These are phyloP conservation scores for Sedum album DNA, from an alignment of 164 flowering plant genomes.

Conservation along the genomic window DNA sequence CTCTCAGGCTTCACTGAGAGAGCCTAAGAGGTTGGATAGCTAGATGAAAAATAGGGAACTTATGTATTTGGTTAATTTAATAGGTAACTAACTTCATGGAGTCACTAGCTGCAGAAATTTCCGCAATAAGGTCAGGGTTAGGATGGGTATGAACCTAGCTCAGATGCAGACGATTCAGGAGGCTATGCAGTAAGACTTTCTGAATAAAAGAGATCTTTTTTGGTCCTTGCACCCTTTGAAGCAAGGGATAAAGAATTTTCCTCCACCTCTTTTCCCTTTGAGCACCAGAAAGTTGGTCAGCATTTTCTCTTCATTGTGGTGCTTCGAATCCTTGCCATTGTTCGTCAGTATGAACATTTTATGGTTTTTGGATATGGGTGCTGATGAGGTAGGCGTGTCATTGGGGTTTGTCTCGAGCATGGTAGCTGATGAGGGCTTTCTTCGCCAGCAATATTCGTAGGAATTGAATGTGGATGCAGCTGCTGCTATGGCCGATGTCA, in stretches of 20 bases:
- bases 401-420: conserved; percentile 37
- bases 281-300: neutral
- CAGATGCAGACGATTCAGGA: conserved; percentile 2
- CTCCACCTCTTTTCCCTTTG: neutral
- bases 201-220: neutral
- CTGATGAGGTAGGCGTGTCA: conserved; percentile 13
- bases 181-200: conserved; percentile 7
- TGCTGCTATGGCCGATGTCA: conserved; percentile 12
- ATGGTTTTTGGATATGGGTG: conserved; percentile 4
- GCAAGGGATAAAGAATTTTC: conserved; percentile 1
- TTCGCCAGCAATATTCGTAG: conserved; percentile 5
- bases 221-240: conserved; percentile 8
- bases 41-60: neutral
- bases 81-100: neutral
- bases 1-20: neutral
- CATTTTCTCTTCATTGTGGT: neutral
- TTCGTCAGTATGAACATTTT: conserved; percentile 6
- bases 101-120: neutral
- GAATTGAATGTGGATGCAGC: conserved; percentile 8
- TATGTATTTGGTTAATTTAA: neutral
- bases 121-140: neutral
- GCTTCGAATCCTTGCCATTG: neutral
- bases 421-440: neutral
- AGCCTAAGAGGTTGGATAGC: conserved; percentile 2
- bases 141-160: neutral